Evolutionary conservation across 805 yeast species (phyloP).

Genomic region (Saccharomycopsis sp.): DNA sequence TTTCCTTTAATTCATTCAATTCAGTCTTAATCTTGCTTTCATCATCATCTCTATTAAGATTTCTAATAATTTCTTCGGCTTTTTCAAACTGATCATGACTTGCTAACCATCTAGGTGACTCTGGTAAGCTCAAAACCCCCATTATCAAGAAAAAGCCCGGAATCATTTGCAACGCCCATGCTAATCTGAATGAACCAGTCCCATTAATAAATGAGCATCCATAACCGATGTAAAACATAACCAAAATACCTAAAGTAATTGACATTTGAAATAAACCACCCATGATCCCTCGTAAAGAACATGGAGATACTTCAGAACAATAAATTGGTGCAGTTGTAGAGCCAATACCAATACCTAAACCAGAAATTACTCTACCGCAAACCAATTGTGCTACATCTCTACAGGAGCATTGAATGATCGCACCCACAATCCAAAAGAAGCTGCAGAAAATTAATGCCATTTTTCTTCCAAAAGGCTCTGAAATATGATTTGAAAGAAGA

Average conservation of each 20-base stretch:
- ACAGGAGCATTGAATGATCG: no score
- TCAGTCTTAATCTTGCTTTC: slow-evolving; percentile 37
- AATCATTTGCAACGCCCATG: slow-evolving; percentile 47
- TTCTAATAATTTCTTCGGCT: slow-evolving; percentile 32
- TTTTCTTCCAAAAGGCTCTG: no score
- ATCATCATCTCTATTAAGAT: slow-evolving; percentile 36
- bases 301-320: slow-evolving; percentile 38
- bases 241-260: slow-evolving; percentile 56
- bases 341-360: slow-evolving; percentile 48
- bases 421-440: no score
- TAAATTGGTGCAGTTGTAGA: slow-evolving; percentile 44
- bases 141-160: slow-evolving; percentile 37
- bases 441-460: no score
- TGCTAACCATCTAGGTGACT: slow-evolving; percentile 1
- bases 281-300: slow-evolving; percentile 43
- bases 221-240: slow-evolving; percentile 50
- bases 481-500: no score
- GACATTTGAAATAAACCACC: slow-evolving; percentile 59
- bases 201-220: slow-evolving; percentile 37
- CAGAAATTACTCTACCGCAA: slow-evolving; percentile 48
- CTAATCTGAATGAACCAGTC: slow-evolving; percentile 36
- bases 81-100: neutral
- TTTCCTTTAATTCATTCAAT: slow-evolving; percentile 48
- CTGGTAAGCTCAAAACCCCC: neutral
- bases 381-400: no score